phyloP scores from a whole-genome alignment of 192 early-diverging fungal genomes.

The Gigaspora rosea region DNA sequence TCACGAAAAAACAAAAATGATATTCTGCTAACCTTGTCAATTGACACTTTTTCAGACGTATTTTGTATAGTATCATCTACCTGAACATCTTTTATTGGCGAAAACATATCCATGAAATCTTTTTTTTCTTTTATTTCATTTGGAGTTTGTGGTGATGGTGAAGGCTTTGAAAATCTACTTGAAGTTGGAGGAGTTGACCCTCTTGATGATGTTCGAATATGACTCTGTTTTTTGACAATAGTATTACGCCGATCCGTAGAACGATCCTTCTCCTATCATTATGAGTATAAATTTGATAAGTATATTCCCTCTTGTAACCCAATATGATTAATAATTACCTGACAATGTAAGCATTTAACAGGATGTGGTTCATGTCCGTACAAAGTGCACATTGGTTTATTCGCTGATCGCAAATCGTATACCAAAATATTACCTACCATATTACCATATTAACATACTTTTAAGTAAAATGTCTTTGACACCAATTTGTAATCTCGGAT shows the following conservation, averaged over 20 bases:
- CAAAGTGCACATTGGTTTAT: slow-evolving; percentile 35
- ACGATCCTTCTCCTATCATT: slow-evolving; percentile 13
- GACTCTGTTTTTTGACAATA: not conserved
- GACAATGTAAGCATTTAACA: slow-evolving; percentile 35
- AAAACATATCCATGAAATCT: too few species aligned
- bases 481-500: not conserved
- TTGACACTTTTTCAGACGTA: too few species aligned
- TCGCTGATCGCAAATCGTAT: slow-evolving; percentile 45
- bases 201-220: slow-evolving; percentile 13
- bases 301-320: not conserved
- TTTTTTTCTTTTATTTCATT: too few species aligned
- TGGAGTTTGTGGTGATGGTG: not conserved
- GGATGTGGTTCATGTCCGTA: slow-evolving; percentile 15
- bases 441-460: not conserved
- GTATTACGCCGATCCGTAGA: not conserved
- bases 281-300: not conserved
- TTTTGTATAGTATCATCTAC: too few species aligned
- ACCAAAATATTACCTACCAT: slow-evolving; percentile 37
- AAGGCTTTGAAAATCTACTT: not conserved
- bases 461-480: too few species aligned
- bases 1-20: too few species aligned
- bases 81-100: too few species aligned
- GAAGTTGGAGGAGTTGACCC: not conserved
- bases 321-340: slow-evolving; percentile 14
- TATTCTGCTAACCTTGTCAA: too few species aligned